Percentiles rank a stretch among this genome's conserved stretches.
Conservation (phyloP, 2,329 filamentous ascomycete genomes). For the Hirsutella minnesotensis region DNA sequence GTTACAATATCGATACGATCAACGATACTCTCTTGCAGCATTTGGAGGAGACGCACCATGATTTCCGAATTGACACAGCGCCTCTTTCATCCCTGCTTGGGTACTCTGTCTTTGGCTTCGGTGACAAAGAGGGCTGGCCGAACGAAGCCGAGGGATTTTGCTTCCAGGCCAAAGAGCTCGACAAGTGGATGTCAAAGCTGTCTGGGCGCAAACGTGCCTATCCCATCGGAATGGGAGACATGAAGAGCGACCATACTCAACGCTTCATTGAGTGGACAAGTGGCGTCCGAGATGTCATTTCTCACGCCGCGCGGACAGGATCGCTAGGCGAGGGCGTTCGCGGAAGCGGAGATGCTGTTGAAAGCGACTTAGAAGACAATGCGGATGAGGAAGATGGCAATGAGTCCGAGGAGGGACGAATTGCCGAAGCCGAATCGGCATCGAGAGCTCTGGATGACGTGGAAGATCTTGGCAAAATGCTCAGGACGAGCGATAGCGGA, state of each 20-base stretch:
- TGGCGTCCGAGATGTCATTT: constrained; percentile 62
- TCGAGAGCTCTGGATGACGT: constrained; percentile 55
- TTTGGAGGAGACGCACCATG: constrained; percentile 84
- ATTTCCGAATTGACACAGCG: constrained; percentile 89
- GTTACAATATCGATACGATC: constrained; percentile 91
- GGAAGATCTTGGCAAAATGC: constrained; percentile 66
- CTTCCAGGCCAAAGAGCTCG: constrained; percentile 79
- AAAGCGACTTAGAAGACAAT: constrained; percentile 69
- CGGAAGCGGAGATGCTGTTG: constrained; percentile 71
- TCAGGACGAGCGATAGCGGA: constrained; percentile 32
- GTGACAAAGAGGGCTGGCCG: constrained; percentile 85
- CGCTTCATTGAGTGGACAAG: constrained; percentile 66
- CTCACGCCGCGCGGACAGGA: constrained; percentile 48
- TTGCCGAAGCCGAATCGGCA: constrained; percentile 20
- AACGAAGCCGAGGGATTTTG: constrained; percentile 86
- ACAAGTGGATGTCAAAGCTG: constrained; percentile 95
- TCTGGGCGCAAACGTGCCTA: constrained; percentile 78
- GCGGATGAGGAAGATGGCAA: constrained; percentile 49
- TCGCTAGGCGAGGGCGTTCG: constrained; percentile 52
- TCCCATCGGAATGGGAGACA: constrained; percentile 78
- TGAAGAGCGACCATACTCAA: constrained; percentile 57
- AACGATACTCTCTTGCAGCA: constrained; percentile 81
- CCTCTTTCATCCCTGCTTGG: constrained; percentile 66
- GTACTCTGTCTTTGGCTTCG: constrained; percentile 90
- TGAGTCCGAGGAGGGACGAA: constrained; percentile 29